phyloP scores from a whole-genome alignment of 1,284 basidiomycete genomes.

The Blastosporella zonata region DNA sequence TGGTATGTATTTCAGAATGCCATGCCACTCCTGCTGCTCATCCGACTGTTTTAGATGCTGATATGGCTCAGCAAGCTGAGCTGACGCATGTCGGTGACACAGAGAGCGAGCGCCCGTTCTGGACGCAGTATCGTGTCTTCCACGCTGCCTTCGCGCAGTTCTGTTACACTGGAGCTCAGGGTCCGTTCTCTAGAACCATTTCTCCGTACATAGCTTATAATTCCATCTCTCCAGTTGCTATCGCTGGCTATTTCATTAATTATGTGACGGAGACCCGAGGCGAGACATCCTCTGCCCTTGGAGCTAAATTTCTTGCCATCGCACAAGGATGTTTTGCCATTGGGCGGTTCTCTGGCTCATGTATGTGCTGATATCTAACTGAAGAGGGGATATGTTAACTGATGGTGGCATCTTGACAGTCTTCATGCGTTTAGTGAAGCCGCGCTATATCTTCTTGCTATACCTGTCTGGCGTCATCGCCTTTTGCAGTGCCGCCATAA shows the following conservation, averaged over 20 bases:
- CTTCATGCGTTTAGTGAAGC: conserved; percentile 29
- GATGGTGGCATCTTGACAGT: conserved; percentile 12
- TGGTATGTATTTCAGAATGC: conserved; percentile 17
- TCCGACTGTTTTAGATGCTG: conserved; percentile 23
- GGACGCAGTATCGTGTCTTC: conserved; percentile 30
- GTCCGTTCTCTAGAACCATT: conserved; percentile 12
- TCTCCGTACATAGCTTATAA: background rate
- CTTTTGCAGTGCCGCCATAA: conserved; percentile 29
- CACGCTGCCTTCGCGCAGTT: conserved; percentile 33
- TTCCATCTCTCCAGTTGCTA: conserved; percentile 24
- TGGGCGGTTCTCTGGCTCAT: conserved; percentile 30
- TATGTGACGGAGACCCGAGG: conserved; percentile 30
- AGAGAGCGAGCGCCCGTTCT: conserved; percentile 26
- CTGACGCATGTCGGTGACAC: conserved; percentile 27
- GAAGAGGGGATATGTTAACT: too few species aligned
- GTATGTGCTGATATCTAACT: conserved; percentile 16
- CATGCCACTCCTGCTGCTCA: background rate
- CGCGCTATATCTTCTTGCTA: conserved; percentile 27
- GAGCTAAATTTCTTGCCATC: conserved; percentile 31
- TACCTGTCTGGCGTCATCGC: conserved; percentile 29
- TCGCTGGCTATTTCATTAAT: conserved; percentile 34
- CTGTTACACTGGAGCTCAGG: conserved; percentile 33
- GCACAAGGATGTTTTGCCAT: conserved; percentile 33
- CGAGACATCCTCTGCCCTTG: conserved; percentile 22
- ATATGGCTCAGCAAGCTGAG: conserved; percentile 35